Percentiles rank a stretch among this genome's conserved stretches.
Conservation (phyloP, 352 stramenopile species). For the Pythium phragmitis region DNA sequence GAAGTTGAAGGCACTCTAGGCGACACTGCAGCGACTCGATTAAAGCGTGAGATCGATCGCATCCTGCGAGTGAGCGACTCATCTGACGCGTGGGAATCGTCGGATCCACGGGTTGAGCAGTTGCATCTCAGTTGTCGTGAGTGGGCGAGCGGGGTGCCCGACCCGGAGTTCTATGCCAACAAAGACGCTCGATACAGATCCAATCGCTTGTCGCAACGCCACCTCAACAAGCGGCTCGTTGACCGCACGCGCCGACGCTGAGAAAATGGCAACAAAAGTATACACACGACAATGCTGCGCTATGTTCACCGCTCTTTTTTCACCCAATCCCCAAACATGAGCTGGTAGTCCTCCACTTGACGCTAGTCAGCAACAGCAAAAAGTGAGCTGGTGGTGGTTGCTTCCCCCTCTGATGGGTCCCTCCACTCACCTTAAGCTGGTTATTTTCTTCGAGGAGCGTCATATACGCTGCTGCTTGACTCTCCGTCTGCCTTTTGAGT, state of each 20-base stretch:
- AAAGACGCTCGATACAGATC: slow-evolving; percentile 19
- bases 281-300: neutral
- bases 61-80: slow-evolving; percentile 31
- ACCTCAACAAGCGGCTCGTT: slow-evolving; percentile 15
- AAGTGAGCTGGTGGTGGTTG: neutral
- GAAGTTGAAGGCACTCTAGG: neutral
- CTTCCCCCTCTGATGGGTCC: neutral
- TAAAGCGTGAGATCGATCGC: slow-evolving; percentile 24
- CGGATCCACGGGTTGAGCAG: slow-evolving; percentile 42
- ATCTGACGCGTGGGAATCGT: slow-evolving; percentile 43
- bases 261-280: neutral
- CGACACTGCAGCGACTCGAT: slow-evolving; percentile 13
- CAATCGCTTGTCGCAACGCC: slow-evolving; percentile 11
- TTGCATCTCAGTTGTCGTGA: slow-evolving; percentile 34
- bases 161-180: slow-evolving; percentile 48
- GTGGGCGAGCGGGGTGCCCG: slow-evolving; percentile 51
- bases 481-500: slow-evolving; percentile 64
- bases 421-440: slow-evolving; percentile 56
- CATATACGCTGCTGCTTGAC: slow-evolving; percentile 68
- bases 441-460: slow-evolving; percentile 74
- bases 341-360: slow-evolving; percentile 75
- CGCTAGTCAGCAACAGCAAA: slow-evolving; percentile 26
- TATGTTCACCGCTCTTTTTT: slow-evolving; percentile 71
- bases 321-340: slow-evolving; percentile 81
- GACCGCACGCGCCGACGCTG: neutral